phyloP scores from a whole-genome alignment of 306 rosid species.

The Ammopiptanthus mongolicus region DNA sequence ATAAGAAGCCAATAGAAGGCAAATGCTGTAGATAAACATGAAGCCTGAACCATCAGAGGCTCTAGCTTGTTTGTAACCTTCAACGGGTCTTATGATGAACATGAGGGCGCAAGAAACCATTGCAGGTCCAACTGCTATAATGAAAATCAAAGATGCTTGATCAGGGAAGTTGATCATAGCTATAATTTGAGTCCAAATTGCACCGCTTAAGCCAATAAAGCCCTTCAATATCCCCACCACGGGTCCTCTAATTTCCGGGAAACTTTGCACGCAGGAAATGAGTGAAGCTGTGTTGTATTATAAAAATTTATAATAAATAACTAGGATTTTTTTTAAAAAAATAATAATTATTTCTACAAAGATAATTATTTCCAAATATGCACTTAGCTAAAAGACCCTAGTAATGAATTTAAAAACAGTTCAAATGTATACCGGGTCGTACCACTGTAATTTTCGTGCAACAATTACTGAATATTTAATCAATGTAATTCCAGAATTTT shows the following conservation, averaged over 20 bases:
- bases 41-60: slow-evolving; percentile 51
- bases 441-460: neutral
- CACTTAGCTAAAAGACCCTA: no score
- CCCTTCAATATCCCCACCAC: slow-evolving; percentile 78
- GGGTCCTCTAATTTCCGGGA: slow-evolving; percentile 67
- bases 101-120: slow-evolving; percentile 47
- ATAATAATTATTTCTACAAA: no score
- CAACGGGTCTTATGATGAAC: slow-evolving; percentile 63
- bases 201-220: slow-evolving; percentile 65
- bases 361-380: no score
- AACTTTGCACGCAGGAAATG: slow-evolving; percentile 64
- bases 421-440: neutral
- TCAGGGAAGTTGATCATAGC: slow-evolving; percentile 44
- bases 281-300: slow-evolving; percentile 75
- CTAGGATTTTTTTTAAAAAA: no score
- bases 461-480: no score
- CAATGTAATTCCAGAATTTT: no score
- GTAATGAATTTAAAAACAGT: neutral
- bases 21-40: slow-evolving; percentile 49
- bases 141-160: slow-evolving; percentile 50
- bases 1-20: slow-evolving; percentile 67
- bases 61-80: slow-evolving; percentile 43
- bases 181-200: slow-evolving; percentile 57
- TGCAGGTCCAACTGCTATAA: slow-evolving; percentile 65
- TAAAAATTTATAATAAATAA: no score